phyloP scores from a whole-genome alignment of 176 grass and related monocot genomes.

The Secale cereale region DNA sequence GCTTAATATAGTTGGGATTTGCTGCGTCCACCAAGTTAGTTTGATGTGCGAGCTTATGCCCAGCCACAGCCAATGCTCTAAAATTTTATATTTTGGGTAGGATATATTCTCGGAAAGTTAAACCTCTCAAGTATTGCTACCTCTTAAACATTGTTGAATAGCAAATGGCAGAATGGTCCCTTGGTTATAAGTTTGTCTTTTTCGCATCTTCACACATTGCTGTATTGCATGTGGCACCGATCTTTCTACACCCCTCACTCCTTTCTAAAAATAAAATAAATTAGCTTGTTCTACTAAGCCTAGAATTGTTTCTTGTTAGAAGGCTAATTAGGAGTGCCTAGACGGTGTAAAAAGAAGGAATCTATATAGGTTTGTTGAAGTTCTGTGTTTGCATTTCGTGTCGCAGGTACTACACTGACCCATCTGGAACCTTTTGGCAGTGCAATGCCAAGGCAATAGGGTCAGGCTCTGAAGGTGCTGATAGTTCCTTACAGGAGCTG shows the following conservation, averaged over 20 bases:
- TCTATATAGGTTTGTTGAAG: background rate
- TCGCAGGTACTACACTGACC: conserved; percentile 88
- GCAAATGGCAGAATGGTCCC: background rate
- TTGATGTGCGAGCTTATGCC: background rate
- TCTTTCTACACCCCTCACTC: background rate
- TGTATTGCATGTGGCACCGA: background rate
- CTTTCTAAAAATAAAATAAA: background rate
- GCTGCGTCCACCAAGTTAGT: background rate
- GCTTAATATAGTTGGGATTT: background rate
- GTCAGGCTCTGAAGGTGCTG: conserved; percentile 96
- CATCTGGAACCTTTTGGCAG: conserved; percentile 94
- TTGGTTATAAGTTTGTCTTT: background rate
- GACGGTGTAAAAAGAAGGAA: background rate
- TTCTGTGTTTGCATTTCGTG: background rate
- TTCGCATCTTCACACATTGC: background rate
- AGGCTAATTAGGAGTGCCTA: background rate
- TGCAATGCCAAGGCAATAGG: conserved; percentile 97
- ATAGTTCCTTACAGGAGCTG: conserved; percentile 92
- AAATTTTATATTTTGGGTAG: background rate
- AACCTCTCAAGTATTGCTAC: background rate
- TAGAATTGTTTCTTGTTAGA: background rate
- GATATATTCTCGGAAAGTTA: background rate
- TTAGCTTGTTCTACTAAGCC: background rate
- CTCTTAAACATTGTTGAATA: background rate
- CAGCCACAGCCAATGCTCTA: background rate